Conservation (phyloP, 2,329 filamentous ascomycete species). For the Knoxdaviesia capensis region DNA sequence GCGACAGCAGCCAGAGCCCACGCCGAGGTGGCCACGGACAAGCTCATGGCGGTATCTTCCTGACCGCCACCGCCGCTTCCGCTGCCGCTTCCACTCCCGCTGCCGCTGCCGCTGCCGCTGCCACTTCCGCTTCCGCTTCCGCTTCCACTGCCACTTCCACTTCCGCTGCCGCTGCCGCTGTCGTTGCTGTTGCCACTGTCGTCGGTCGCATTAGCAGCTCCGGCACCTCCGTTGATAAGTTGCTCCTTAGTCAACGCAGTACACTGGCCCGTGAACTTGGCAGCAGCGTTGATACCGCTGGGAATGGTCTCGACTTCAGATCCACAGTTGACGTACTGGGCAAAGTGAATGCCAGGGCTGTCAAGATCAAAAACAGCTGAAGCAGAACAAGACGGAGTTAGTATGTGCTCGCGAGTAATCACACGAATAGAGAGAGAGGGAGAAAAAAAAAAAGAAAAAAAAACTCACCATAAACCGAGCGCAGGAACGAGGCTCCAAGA, state of each 20-base stretch:
- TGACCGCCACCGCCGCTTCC: too few species aligned
- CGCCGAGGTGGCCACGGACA: too few species aligned
- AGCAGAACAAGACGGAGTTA: not conserved
- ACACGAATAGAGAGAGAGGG: not conserved
- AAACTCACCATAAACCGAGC: conserved; percentile 17
- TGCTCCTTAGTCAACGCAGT: not conserved
- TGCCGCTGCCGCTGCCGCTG: too few species aligned
- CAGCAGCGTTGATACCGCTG: conserved; percentile 6
- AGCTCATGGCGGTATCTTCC: too few species aligned
- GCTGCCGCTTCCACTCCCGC: too few species aligned
- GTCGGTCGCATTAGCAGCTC: not conserved
- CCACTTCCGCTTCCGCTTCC: too few species aligned
- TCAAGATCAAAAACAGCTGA: conserved; percentile 8
- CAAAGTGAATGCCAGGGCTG: conserved; percentile 10
- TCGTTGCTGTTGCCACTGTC: conserved; percentile 3
- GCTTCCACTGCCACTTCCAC: too few species aligned
- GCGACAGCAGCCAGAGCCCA: too few species aligned
- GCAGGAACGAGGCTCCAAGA: conserved; percentile 23
- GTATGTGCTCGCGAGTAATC: not conserved
- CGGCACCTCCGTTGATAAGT: not conserved
- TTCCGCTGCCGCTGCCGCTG: conserved; percentile 1
- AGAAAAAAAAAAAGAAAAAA: not conserved
- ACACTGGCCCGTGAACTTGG: conserved; percentile 8
- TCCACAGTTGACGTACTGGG: conserved; percentile 9
- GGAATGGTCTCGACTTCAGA: conserved; percentile 9